Base-by-base conservation (phyloP, 352 stramenopile species). In the Blastocystis sp. region DNA sequence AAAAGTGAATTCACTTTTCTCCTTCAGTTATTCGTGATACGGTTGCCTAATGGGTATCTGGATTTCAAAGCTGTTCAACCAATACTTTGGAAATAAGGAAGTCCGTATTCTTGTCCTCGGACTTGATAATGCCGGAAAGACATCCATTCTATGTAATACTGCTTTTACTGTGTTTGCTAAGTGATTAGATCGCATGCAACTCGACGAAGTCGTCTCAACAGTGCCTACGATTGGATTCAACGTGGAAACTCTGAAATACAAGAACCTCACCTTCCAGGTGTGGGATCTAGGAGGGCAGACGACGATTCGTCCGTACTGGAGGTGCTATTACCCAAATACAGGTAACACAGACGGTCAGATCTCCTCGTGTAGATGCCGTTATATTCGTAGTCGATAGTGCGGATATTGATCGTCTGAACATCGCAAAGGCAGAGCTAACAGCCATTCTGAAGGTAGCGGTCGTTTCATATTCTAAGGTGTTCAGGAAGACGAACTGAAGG, bases 281-380 rank as follows among this genome's bases (percentile, higher is more conserved):
- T 99, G 97, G 97, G 97, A 99, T 90, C 88, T 99, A 49, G 96
- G 97, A 77, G 97, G 97, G 27, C 96, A 99, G 91, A 98, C 94
- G n/a, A 98, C 91, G 87, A 99, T 99, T 88, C 94, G 97, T 48
- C 96, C 96, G 2, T 99, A 98, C 89, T 99, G 97, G 97, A 90
- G 96, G 87, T 98, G 94, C 90, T 99, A 99, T 87, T 99, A 98
- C 90, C 95, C 94, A 42, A 98, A 99, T 90, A 99, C 96, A 38
- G 73, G 67, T 78, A 21, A 7, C 18, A 44, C 36, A 11, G 11
- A 38, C 24, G 42, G 14, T 21, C 4, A 14, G 21, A 21, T 57
- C 4, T 44, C 32, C 24, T n/a, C 18, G 14, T 32, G 38, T 78
- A 78, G 88, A 92, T 78, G 90, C 89, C 14, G 90, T 92, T 38